Evolutionary conservation across 371 early-diverging fungal species (phyloP), one percentile per base, ranked within the genome.

Genomic region (Actinomortierella ambigua): DNA sequence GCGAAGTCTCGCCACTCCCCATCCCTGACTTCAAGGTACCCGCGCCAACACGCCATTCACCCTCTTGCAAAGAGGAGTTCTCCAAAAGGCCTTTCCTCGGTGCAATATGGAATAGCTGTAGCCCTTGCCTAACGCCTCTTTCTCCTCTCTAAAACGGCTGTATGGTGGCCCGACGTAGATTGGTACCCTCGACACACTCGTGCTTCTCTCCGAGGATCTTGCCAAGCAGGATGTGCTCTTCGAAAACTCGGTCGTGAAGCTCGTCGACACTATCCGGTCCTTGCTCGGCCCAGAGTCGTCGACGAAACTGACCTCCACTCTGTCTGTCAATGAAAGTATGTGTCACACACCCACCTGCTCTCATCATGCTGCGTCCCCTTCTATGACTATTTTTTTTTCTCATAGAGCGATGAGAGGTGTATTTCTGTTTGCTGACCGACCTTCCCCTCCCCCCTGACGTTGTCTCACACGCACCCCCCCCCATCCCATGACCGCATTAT

Each of bases 111-210:
- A n/a, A 6, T 27, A 50, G n/a, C n/a, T n/a, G n/a, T n/a, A n/a
- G n/a, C n/a, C n/a, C 40, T 46, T 17, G 51, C 47, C 48, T 50
- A 67, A 68, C n/a, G 5, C 26, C 48, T 11, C 48, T 67, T 56
- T 23, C 40, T 57, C 18, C 40, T 28, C 14, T 26, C 29, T 50
- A 24, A 13, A 26, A 65, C n/a, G n/a, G n/a, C n/a, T n/a, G n/a
- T n/a, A n/a, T n/a, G n/a, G n/a, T n/a, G n/a, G n/a, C n/a, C n/a
- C n/a, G n/a, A n/a, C n/a, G n/a, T n/a, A 95, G 95, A 93, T 97
- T 76, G 97, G 97, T 49, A 97, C 96, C 15, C 84, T 98, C 55
- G 97, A 98, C 75, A 84, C 89, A 2, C 84, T 98, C 6, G 92
- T 97, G 24, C 64, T 92, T 22, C 82, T 96, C 29, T 95, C 96